Percentiles rank a stretch among this genome's conserved stretches.
These are phyloP conservation scores for Draba incana DNA, from an alignment of 345 rosid species.

Conservation along the genomic window DNA sequence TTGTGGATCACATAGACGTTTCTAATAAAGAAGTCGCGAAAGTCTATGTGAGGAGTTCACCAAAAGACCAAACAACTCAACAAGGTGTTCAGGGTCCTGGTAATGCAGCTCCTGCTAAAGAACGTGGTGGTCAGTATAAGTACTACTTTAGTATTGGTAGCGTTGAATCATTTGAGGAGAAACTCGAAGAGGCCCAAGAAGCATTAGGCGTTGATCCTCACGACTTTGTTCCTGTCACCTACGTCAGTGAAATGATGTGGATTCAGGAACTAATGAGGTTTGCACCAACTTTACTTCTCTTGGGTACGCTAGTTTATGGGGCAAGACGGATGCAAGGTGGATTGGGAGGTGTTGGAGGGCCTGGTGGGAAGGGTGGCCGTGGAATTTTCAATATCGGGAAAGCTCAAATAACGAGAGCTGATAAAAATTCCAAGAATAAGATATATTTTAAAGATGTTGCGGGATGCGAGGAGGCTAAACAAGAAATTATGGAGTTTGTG, in stretches of 20 bases:
- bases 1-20: conserved; percentile 91
- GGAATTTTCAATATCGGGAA: conserved; percentile 97
- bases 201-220: conserved; percentile 76
- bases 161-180: conserved; percentile 91
- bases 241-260: conserved; percentile 73
- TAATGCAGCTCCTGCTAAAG: conserved; percentile 38
- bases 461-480: conserved; percentile 98
- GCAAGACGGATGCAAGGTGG: conserved; percentile 82
- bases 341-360: conserved; percentile 72
- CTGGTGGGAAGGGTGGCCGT: conserved; percentile 79
- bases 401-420: conserved; percentile 82
- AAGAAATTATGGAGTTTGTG: conserved; percentile 96
- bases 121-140: conserved; percentile 65
- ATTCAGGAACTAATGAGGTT: conserved; percentile 76
- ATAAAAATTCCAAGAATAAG: conserved; percentile 93
- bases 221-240: conserved; percentile 78
- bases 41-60: conserved; percentile 68
- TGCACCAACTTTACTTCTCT: conserved; percentile 70
- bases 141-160: conserved; percentile 86
- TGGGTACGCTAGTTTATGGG: conserved; percentile 71
- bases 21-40: conserved; percentile 89
- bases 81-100: conserved; percentile 52
- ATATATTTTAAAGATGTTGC: conserved; percentile 92
- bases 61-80: conserved; percentile 48
- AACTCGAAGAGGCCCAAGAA: conserved; percentile 91